Percentiles rank a stretch among this genome's conserved stretches.
Evolutionary conservation across 495 filamentous ascomycete species (phyloP).

Genomic region (Penicillium goetzii): DNA sequence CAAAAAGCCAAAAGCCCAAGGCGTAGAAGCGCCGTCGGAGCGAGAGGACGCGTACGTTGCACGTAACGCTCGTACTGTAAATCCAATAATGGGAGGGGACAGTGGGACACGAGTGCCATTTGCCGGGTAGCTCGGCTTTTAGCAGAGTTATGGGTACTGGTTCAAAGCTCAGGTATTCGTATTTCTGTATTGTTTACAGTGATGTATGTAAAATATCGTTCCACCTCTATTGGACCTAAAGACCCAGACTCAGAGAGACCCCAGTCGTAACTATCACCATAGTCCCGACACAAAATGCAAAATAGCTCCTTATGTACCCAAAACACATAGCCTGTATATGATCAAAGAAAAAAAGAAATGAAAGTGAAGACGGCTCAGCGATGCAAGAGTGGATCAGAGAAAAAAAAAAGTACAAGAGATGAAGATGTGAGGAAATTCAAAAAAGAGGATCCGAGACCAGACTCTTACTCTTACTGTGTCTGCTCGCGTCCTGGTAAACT

Average conservation of each 20-base stretch:
- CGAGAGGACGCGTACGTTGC: slow-evolving; percentile 1
- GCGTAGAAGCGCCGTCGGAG: not conserved
- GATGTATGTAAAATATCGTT: slow-evolving; percentile 5
- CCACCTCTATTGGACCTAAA: not conserved
- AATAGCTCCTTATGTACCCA: slow-evolving; percentile 5
- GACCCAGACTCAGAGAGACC: not conserved
- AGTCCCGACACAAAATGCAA: slow-evolving; percentile 1
- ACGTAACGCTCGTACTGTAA: not conserved
- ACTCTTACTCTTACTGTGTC: slow-evolving; percentile 15
- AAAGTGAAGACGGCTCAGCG: slow-evolving; percentile 7
- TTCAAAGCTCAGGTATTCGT: slow-evolving; percentile 2
- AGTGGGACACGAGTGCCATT: not conserved
- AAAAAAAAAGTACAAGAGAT: not conserved
- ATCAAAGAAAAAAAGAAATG: not conserved
- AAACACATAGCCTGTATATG: slow-evolving; percentile 3
- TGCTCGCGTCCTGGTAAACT: slow-evolving; percentile 19
- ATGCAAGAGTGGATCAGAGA: slow-evolving; percentile 7
- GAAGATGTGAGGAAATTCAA: not conserved
- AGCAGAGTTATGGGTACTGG: not conserved
- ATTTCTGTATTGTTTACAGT: slow-evolving; percentile 9
- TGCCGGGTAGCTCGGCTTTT: slow-evolving; percentile 15
- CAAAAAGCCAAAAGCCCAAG: not conserved
- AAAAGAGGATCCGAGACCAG: slow-evolving; percentile 16
- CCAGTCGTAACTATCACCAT: not conserved
- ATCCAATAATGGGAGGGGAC: not conserved